Evolutionary conservation across 805 yeast genomes (phyloP).

Genomic region (Kodamaea jinghongensis): DNA sequence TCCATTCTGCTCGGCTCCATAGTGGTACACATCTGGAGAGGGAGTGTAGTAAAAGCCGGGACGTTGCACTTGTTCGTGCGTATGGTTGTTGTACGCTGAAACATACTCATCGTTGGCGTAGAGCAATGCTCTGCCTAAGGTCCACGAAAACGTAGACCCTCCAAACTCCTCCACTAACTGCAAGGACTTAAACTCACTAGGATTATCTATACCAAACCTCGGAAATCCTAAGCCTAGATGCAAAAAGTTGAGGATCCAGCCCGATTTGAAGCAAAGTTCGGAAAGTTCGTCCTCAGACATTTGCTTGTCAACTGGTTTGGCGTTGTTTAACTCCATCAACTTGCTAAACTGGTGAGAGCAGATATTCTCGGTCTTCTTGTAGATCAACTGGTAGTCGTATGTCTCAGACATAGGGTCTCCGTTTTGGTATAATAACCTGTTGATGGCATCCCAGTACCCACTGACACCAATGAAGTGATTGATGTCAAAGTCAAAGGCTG

Average conservation of each 20-base stretch:
- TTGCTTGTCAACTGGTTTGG: constrained; percentile 24
- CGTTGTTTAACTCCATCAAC: constrained; percentile 32
- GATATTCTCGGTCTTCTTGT: constrained; percentile 42
- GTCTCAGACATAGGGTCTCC: constrained; percentile 17
- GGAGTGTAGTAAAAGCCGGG: constrained; percentile 52
- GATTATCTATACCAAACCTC: constrained; percentile 41
- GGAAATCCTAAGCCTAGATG: constrained; percentile 64
- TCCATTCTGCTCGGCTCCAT: constrained; percentile 53
- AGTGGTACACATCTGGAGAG: constrained; percentile 43
- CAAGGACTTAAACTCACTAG: constrained; percentile 30
- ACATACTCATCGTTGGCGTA: constrained; percentile 57
- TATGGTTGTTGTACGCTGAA: constrained; percentile 37
- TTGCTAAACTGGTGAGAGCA: constrained; percentile 45
- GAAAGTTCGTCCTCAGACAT: constrained; percentile 44
- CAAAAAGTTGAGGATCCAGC: constrained; percentile 55
- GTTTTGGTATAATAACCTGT: constrained; percentile 27
- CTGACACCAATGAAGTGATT: constrained; percentile 63
- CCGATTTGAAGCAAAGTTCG: constrained; percentile 58
- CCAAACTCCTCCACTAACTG: constrained; percentile 42
- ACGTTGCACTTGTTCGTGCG: constrained; percentile 18
- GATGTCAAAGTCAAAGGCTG: constrained; percentile 54
- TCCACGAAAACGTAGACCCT: constrained; percentile 52
- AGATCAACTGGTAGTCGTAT: constrained; percentile 47
- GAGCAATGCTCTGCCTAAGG: constrained; percentile 57
- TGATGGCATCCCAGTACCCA: constrained; percentile 64